Conservation (phyloP, 768 basidiomycete genomes). For the Termitomyces sp. region DNA sequence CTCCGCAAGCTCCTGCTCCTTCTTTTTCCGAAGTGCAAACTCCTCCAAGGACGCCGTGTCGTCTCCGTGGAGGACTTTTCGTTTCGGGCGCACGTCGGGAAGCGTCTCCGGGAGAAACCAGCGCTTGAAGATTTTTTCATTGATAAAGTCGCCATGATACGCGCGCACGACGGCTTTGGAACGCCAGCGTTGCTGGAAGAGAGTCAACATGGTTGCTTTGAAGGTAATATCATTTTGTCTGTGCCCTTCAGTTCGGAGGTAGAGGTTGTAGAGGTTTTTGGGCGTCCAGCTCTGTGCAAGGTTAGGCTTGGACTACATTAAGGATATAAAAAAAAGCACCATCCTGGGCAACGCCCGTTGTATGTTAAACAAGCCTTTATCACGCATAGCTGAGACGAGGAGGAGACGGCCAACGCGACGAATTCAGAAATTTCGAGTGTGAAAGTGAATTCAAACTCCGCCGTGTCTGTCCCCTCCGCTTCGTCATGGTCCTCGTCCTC, state of each 20-base stretch:
- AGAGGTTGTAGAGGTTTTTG: constrained; percentile 86
- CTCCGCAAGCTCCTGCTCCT: constrained; percentile 40
- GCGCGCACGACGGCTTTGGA: constrained; percentile 83
- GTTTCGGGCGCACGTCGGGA: constrained; percentile 75
- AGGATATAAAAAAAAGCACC: constrained; percentile 31
- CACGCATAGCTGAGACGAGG: constrained; percentile 27
- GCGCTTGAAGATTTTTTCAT: constrained; percentile 88
- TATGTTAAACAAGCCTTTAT: constrained; percentile 28
- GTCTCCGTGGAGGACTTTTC: constrained; percentile 31
- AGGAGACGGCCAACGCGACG: neutral
- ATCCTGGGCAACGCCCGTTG: constrained; percentile 70
- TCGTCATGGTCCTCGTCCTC: constrained; percentile 84
- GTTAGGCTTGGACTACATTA: neutral
- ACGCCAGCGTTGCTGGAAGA: constrained; percentile 91
- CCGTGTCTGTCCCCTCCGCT: neutral
- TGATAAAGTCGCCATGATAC: constrained; percentile 94
- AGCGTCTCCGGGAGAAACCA: constrained; percentile 89
- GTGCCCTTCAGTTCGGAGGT: constrained; percentile 59
- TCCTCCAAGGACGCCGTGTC: constrained; percentile 44
- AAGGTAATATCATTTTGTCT: constrained; percentile 51
- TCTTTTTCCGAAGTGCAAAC: constrained; percentile 54
- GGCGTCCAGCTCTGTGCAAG: constrained; percentile 82
- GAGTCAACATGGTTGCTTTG: constrained; percentile 46
- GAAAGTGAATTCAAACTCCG: constrained; percentile 3
- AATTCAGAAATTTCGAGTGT: constrained; percentile 6